Evolutionary conservation across 2,329 filamentous ascomycete species (phyloP).

Genomic region (Calonectria honghensis): DNA sequence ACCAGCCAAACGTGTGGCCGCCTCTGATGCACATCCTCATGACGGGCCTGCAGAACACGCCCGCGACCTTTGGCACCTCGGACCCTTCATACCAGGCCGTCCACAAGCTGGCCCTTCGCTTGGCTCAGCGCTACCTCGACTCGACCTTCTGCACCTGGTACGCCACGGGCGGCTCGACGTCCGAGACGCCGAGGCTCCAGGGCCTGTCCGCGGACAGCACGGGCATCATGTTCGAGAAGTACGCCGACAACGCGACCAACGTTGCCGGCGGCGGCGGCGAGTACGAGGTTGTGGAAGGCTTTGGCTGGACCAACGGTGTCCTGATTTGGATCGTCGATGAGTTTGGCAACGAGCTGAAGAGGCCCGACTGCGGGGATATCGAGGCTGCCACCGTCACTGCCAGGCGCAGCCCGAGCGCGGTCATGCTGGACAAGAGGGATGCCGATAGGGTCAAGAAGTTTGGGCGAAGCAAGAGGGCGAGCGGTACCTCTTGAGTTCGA

Average conservation of each 20-base stretch:
- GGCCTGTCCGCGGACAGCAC: conserved; percentile 64
- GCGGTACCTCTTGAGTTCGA: conserved; percentile 24
- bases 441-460: conserved; percentile 70
- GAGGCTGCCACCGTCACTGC: conserved; percentile 62
- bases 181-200: conserved; percentile 68
- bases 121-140: conserved; percentile 80
- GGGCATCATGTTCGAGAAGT: conserved; percentile 84
- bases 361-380: conserved; percentile 74
- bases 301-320: conserved; percentile 83
- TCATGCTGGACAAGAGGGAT: conserved; percentile 68
- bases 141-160: conserved; percentile 83
- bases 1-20: conserved; percentile 82
- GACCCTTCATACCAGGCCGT: conserved; percentile 73
- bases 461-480: conserved; percentile 53
- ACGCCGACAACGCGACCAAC: conserved; percentile 76
- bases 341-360: conserved; percentile 73
- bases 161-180: conserved; percentile 78
- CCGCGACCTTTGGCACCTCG: conserved; percentile 71
- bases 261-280: conserved; percentile 79
- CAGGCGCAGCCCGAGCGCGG: conserved; percentile 63
- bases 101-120: conserved; percentile 72
- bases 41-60: conserved; percentile 76
- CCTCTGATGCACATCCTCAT: conserved; percentile 80
- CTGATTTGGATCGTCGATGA: conserved; percentile 79
- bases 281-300: conserved; percentile 81